A percentile compares a stretch with the other conserved stretches of the same genome.
Evolutionary conservation across 768 basidiomycete species (phyloP).

Genomic region (Tulasnella sp.): DNA sequence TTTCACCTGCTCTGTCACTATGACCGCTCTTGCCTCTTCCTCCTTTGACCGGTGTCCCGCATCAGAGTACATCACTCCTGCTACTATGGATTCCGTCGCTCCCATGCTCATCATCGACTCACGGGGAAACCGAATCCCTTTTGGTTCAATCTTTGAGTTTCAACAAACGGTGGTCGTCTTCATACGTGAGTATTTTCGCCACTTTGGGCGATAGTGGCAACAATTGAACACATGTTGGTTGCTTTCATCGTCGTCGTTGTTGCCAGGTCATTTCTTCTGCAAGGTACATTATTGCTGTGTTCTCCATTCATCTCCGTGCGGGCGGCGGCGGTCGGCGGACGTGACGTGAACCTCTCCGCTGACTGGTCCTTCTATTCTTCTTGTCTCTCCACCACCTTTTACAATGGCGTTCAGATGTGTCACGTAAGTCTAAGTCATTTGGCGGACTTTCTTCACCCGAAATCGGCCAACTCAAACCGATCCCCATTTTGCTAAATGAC

Average conservation of each 20-base stretch:
- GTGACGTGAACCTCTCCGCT: background rate
- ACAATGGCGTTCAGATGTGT: background rate
- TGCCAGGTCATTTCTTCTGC: constrained; percentile 10
- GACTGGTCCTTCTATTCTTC: background rate
- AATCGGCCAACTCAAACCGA: no score
- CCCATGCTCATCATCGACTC: constrained; percentile 10
- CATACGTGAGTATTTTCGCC: constrained; percentile 2
- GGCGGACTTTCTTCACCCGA: background rate
- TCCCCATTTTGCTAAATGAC: background rate
- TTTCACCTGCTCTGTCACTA: background rate
- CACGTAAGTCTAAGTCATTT: background rate
- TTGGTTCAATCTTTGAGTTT: constrained; percentile 13
- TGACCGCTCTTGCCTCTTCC: background rate
- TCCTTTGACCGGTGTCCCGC: background rate
- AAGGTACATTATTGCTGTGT: background rate
- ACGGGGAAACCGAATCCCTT: constrained; percentile 4
- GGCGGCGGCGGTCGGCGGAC: background rate
- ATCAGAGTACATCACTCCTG: background rate
- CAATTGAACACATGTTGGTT: background rate
- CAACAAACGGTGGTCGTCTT: constrained; percentile 11
- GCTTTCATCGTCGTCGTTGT: background rate
- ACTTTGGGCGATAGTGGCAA: background rate
- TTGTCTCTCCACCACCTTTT: background rate
- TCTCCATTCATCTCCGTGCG: background rate
- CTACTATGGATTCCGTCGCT: background rate